Evolutionary conservation across 2,329 filamentous ascomycete genomes (phyloP), one percentile per base, ranked within the genome.

Genomic region (Aspergillus melleus): DNA sequence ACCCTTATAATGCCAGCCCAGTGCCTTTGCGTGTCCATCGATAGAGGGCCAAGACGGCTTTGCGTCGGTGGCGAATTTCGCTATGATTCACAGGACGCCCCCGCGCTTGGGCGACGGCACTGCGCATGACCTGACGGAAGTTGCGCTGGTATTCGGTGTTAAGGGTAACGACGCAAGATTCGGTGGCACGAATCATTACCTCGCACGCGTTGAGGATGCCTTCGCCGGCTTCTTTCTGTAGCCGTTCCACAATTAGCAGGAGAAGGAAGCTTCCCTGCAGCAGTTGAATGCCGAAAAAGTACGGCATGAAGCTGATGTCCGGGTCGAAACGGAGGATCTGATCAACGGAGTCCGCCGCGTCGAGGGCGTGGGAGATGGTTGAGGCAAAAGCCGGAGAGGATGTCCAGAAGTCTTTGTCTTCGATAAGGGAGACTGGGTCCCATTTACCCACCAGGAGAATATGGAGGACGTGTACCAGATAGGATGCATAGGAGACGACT

Each of bases 91-190:
- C 91, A 8, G 91, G 88, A 53, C 92, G 86, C 30, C 92, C 93
- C 53, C 90, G 88, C 54, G 96, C 92, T 74, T 96, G 91, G 12
- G 91, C 90, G 16, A 97, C 83, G 30, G 93, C 92, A 61, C 90
- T 94, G 53, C 92, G 89, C 92, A 97, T 96, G 39, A 96, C 92
- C 78, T 93, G 94, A 68, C 92, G 90, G 79, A 97, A 96, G 77
- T 96, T 96, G 67, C 93, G 85, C 90, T 96, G 93, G 76, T 96
- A 97, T 74, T 96, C 92, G 1, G 92, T 96, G 73, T 91, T 95
- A 54, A 96, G 81, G 11, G 92, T 96, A 59, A 95, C 92, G 20
- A 96, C 91, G 72, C 92, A 96, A 5, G 92, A 92, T 77, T 97
- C 93, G 67, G 96, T 92, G 14, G 93, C 93, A 47, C 92, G 86